Base-by-base conservation (phyloP, 2,329 filamentous ascomycete genomes). In the Verticillium dahliae region DNA sequence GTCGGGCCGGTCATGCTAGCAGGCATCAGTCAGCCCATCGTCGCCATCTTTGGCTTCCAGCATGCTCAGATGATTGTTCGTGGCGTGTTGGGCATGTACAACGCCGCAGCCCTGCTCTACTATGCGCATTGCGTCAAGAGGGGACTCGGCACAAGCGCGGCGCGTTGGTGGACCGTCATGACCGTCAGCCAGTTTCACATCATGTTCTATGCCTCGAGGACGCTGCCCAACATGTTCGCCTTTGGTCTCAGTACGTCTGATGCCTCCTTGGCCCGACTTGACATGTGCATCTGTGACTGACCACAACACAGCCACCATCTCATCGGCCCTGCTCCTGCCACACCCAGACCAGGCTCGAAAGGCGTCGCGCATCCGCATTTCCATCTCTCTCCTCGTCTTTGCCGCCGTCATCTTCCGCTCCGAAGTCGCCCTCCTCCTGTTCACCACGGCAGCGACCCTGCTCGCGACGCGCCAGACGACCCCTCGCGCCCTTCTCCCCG, bases 141-240 rank as follows among this genome's bases (percentile, higher is more conserved):
- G 52, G 85, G 87, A 3, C 94, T 89, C 74, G 94, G 95, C 14
- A 76, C 74, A 34, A 80, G 80, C 4, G 85, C 88, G 3, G 89
- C 86, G 4, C 81, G 87, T 61, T 98, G 94, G 92, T 99, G 90
- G 78, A 76, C 89, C 4, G 64, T 91, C 45, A 81, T 98, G 60
- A 89, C 92, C 70, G 85, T 85, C 1, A 89, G 87, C 73, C 94
- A 98, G 74, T 99, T 99, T 71, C 95, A 99, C 76, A 78, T 96
- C 64, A 82, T 95, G 64, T 99, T 92, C 75, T 99, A 99, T 78
- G 89, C 93, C 14, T 95, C 92, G 15, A 84, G 95, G 63, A 95
- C 92, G 2, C 78, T 99, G 66, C 95, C 95, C 1, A 99, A 99
- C 73, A 97, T 96, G 90, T 96, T 97, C 76, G 93, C 95, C 22